Percentiles rank a stretch among this genome's conserved stretches.
Evolutionary conservation across 352 stramenopile genomes (phyloP).

Genomic region (Thraustochytrium sp.): DNA sequence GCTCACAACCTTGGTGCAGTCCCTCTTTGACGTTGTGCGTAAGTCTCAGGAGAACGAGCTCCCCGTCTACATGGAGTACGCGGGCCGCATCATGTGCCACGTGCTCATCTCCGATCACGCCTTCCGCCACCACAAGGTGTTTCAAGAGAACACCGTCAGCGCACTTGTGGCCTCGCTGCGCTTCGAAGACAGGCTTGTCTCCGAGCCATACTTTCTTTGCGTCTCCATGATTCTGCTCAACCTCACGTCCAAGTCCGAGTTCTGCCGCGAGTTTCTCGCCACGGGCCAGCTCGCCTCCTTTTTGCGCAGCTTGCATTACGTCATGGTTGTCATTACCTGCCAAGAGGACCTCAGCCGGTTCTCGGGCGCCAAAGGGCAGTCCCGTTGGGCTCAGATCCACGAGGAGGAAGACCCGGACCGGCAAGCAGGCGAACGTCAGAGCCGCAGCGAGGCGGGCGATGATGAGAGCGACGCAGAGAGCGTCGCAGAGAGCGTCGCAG

Average conservation of each 20-base stretch:
- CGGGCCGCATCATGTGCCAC: slow-evolving; percentile 12
- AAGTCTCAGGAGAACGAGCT: slow-evolving; percentile 7
- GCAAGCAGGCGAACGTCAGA: not conserved
- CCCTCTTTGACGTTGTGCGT: not conserved
- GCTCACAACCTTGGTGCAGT: not conserved
- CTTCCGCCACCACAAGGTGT: not conserved
- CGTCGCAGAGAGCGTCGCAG: no score
- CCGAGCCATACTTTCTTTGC: not conserved
- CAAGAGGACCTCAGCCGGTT: not conserved
- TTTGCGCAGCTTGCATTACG: not conserved
- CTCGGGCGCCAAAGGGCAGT: not conserved
- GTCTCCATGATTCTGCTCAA: slow-evolving; percentile 13
- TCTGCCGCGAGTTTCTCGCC: slow-evolving; percentile 1
- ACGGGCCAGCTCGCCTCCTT: not conserved
- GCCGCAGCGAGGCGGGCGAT: no score
- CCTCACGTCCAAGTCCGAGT: not conserved
- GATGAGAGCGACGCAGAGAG: no score
- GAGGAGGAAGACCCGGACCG: not conserved
- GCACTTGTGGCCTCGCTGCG: not conserved
- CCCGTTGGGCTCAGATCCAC: not conserved
- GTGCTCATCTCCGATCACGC: slow-evolving; percentile 30
- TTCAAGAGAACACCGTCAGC: not conserved
- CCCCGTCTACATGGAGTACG: not conserved
- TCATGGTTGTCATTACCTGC: not conserved
- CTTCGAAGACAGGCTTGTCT: not conserved